Conservation (phyloP, 2,329 filamentous ascomycete genomes). For the Beauveria brongniartii region DNA sequence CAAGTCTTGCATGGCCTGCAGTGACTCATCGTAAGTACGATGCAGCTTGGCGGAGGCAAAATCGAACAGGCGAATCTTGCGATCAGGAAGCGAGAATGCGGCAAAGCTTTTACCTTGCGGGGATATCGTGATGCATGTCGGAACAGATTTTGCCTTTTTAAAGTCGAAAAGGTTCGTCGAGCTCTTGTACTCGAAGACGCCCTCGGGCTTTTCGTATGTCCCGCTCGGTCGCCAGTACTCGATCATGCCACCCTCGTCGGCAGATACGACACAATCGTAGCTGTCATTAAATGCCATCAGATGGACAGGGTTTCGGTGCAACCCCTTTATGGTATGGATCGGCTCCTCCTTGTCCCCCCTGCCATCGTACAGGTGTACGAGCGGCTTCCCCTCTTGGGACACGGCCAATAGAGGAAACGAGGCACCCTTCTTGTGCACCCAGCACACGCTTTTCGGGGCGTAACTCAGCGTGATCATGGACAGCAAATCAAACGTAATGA, state of each 20-base stretch:
- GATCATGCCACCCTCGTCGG: conserved; percentile 84
- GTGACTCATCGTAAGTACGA: conserved; percentile 89
- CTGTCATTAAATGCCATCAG: conserved; percentile 83
- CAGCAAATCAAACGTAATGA: conserved; percentile 80
- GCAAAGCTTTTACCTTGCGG: conserved; percentile 81
- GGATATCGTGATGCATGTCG: conserved; percentile 75
- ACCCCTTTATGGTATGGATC: conserved; percentile 64
- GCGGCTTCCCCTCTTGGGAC: conserved; percentile 63
- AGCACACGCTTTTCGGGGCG: conserved; percentile 73
- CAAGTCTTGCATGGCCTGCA: conserved; percentile 85
- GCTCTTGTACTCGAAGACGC: conserved; percentile 88
- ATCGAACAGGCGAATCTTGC: conserved; percentile 88
- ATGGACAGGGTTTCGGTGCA: conserved; percentile 77
- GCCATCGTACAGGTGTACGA: conserved; percentile 81
- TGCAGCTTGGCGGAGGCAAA: conserved; percentile 83
- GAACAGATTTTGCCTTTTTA: conserved; percentile 85
- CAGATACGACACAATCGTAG: conserved; percentile 85
- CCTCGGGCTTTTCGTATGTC: conserved; percentile 82
- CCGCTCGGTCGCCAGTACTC: conserved; percentile 88
- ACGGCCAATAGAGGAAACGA: conserved; percentile 80
- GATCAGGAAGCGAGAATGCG: conserved; percentile 84
- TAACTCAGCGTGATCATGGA: conserved; percentile 74
- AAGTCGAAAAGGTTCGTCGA: conserved; percentile 93
- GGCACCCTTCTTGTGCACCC: conserved; percentile 83
- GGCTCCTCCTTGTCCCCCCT: conserved; percentile 71